phyloP scores from a whole-genome alignment of 345 rosid species.

The Aquilaria yunnanensis region DNA sequence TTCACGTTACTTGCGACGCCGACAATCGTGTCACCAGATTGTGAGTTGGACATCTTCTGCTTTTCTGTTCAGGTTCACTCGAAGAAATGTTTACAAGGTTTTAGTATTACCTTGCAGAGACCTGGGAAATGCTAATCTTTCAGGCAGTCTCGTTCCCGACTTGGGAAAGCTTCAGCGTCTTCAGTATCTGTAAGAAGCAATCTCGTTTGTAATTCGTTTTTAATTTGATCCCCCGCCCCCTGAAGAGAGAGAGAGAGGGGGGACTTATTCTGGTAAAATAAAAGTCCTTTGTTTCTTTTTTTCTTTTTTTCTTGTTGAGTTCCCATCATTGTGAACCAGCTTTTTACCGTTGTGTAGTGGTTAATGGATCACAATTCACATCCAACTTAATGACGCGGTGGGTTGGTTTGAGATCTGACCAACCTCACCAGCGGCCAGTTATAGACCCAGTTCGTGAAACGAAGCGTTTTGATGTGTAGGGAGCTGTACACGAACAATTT shows the following conservation, averaged over 20 bases:
- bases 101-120: constrained; percentile 34
- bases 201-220: background rate
- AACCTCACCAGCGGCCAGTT: background rate
- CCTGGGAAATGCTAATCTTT: constrained; percentile 67
- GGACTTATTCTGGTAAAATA: no score
- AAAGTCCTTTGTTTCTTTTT: no score
- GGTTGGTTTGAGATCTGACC: background rate
- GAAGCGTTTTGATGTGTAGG: constrained; percentile 23
- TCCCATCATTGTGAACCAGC: no score
- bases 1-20: constrained; percentile 62
- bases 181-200: constrained; percentile 53
- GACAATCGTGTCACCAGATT: constrained; percentile 59
- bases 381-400: background rate
- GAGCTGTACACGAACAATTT: constrained; percentile 60
- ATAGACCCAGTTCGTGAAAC: background rate
- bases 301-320: no score
- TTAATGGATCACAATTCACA: no score
- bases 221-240: background rate
- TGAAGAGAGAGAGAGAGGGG: background rate
- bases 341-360: no score
- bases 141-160: constrained; percentile 61
- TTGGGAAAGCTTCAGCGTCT: constrained; percentile 63
- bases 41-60: constrained; percentile 21
- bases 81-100: background rate
- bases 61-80: background rate